Percentiles rank a stretch among this genome's conserved stretches.
phyloP scores from a whole-genome alignment of 192 early-diverging fungal genomes.

The Spizellomyces punctatus region DNA sequence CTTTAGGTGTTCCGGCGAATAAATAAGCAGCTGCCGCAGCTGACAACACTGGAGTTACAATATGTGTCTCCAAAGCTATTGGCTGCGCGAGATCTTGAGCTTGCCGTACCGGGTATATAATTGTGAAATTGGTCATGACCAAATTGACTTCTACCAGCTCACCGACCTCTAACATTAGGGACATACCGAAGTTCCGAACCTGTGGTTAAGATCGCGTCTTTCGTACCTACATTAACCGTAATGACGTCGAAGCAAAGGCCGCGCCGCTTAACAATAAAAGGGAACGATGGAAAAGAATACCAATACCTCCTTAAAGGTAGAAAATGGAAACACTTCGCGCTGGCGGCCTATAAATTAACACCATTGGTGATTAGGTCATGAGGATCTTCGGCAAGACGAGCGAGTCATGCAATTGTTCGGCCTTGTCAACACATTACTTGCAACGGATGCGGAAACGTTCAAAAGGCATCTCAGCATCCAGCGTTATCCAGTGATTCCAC shows the following conservation, averaged over 20 bases:
- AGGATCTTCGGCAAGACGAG: slow-evolving; percentile 98
- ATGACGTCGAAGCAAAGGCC: slow-evolving; percentile 93
- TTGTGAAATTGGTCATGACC: neutral
- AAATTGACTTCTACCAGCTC: neutral
- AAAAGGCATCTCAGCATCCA: slow-evolving; percentile 89
- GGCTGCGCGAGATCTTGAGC: slow-evolving; percentile 78
- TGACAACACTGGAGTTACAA: slow-evolving; percentile 83
- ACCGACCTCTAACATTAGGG: slow-evolving; percentile 28
- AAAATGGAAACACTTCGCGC: neutral
- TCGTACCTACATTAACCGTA: slow-evolving; percentile 78
- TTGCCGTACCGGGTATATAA: slow-evolving; percentile 79
- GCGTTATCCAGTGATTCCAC: slow-evolving; percentile 86
- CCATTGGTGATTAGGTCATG: slow-evolving; percentile 63
- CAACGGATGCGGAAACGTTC: slow-evolving; percentile 81
- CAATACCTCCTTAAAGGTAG: slow-evolving; percentile 88
- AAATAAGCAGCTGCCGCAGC: slow-evolving; percentile 76
- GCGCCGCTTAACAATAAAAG: slow-evolving; percentile 78
- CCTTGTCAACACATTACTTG: slow-evolving; percentile 89
- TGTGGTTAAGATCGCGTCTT: slow-evolving; percentile 85
- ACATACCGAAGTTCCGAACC: slow-evolving; percentile 85
- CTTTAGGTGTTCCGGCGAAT: slow-evolving; percentile 71
- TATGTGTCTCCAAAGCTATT: slow-evolving; percentile 88
- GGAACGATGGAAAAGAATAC: slow-evolving; percentile 88
- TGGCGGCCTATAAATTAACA: slow-evolving; percentile 8
- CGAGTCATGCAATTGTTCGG: slow-evolving; percentile 99